Evolutionary conservation across 2,329 filamentous ascomycete genomes (phyloP), one percentile per base, ranked within the genome.

Genomic region (Trichoderma pleuroti): DNA sequence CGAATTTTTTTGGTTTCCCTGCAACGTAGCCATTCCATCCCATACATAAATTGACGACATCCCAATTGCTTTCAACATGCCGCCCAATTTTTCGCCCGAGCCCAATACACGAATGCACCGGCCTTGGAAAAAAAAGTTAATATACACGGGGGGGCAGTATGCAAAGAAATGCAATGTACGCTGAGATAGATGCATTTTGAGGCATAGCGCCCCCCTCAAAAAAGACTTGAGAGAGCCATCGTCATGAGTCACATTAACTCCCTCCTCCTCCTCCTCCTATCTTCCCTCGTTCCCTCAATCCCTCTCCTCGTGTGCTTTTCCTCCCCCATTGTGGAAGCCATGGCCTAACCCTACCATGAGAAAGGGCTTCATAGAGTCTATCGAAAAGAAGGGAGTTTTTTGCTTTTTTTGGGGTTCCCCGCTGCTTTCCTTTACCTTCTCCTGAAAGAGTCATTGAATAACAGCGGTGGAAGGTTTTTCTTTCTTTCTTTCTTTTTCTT

Each of bases 371-470:
- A 60, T 52, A 69, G 28, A 66, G 67, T 72, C 64, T 68, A 57
- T 71, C 24, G 26, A 60, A 71, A 68, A 36, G 59, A 21, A 39
- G 54, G 61, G 70, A 24, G 56, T 42, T n/a, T 28, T 68, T 18
- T n/a, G n/a, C n/a, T 28, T 49, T 49, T 61, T 46, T 61, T 36
- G 34, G 4, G 36, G 18, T 64, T n/a, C 24, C n/a, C n/a, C 12
- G 26, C 28, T 26, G 18, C 7, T 30, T 57, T 56, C 46, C 10
- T 66, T 30, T 30, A 5, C 34, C 5, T 36, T 24, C 56, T 18
- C 52, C 34, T 12, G 21, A 34, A 68, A 64, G 54, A 24, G 32
- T 72, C 73, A 76, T 77, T 73, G 75, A 74, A 72, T 21, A 73
- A 70, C n/a, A 32, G 49, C 60, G 28, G 39, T 66, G 71, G 72